Evolutionary conservation across 768 basidiomycete species (phyloP).

Genomic region (Termitomyces titanicus): DNA sequence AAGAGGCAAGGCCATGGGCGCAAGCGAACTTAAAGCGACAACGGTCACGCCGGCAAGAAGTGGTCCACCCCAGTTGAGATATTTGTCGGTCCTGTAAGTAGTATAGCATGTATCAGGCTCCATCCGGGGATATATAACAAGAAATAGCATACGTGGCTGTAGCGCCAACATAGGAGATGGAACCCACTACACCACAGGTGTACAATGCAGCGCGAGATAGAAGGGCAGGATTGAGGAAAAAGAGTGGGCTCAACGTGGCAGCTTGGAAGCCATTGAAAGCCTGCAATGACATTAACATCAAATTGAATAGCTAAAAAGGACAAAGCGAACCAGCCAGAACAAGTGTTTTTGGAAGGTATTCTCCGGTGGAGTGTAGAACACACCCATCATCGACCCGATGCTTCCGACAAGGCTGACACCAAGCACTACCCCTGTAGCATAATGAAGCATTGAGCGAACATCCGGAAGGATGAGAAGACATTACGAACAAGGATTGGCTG

Average conservation of each 20-base stretch:
- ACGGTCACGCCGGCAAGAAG: conserved; percentile 87
- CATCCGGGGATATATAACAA: background rate
- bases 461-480: background rate
- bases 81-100: conserved; percentile 72
- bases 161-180: conserved; percentile 83
- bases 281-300: conserved; percentile 27
- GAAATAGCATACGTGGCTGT: conserved; percentile 61
- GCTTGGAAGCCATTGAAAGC: conserved; percentile 87
- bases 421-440: conserved; percentile 64
- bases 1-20: conserved; percentile 86
- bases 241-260: conserved; percentile 82
- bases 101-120: background rate
- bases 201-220: conserved; percentile 86
- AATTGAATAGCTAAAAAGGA: background rate
- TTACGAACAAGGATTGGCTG: conserved; percentile 73
- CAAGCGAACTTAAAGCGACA: conserved; percentile 81
- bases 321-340: conserved; percentile 67
- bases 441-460: background rate
- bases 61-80: conserved; percentile 82
- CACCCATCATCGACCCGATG: conserved; percentile 85
- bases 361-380: conserved; percentile 75
- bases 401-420: conserved; percentile 76
- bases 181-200: conserved; percentile 82
- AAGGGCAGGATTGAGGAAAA: conserved; percentile 83
- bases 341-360: conserved; percentile 72